A percentile compares a stretch with the other conserved stretches of the same genome.
phyloP scores from a whole-genome alignment of 1,139 yeast genomes.

The Sugiyamaella grinbergsii region DNA sequence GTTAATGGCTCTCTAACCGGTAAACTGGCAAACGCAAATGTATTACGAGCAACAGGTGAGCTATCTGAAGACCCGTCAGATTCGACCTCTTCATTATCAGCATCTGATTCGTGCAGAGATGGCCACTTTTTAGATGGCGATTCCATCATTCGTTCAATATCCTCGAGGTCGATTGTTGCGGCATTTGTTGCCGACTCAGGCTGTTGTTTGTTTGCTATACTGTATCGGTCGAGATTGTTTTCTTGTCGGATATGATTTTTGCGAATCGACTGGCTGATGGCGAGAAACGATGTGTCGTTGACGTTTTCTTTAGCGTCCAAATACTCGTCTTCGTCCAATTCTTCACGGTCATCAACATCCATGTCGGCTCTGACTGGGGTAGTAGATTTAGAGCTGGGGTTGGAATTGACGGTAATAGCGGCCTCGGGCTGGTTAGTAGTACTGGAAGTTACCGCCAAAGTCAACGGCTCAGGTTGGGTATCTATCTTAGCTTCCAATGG shows the following conservation, averaged over 20 bases:
- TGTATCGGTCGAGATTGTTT: slow-evolving; percentile 1
- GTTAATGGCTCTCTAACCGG: slow-evolving; percentile 51
- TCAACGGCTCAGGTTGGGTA: no score
- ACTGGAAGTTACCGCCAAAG: no score
- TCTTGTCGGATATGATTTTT: slow-evolving; percentile 19
- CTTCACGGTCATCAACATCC: slow-evolving; percentile 30
- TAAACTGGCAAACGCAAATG: slow-evolving; percentile 48
- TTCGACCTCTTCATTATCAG: slow-evolving; percentile 28
- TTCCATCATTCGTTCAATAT: slow-evolving; percentile 14
- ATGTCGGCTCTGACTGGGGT: neutral
- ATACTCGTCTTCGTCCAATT: slow-evolving; percentile 24
- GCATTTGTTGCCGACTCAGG: slow-evolving; percentile 11
- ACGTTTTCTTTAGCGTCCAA: slow-evolving; percentile 33
- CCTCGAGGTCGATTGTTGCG: slow-evolving; percentile 19
- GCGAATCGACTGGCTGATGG: slow-evolving; percentile 39
- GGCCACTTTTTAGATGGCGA: slow-evolving; percentile 24
- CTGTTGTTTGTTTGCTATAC: slow-evolving; percentile 4
- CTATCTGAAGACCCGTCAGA: slow-evolving; percentile 25
- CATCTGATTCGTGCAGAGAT: neutral
- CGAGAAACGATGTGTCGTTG: slow-evolving; percentile 36
- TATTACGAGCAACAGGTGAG: slow-evolving; percentile 27
- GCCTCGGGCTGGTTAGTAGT: no score
- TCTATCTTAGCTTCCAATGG: no score
- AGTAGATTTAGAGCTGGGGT: no score
- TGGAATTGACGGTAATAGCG: no score